Evolutionary conservation across 441 rosid genomes (phyloP), one percentile per base, ranked within the genome.

Genomic region (Euphorbia schlechtendalii): DNA sequence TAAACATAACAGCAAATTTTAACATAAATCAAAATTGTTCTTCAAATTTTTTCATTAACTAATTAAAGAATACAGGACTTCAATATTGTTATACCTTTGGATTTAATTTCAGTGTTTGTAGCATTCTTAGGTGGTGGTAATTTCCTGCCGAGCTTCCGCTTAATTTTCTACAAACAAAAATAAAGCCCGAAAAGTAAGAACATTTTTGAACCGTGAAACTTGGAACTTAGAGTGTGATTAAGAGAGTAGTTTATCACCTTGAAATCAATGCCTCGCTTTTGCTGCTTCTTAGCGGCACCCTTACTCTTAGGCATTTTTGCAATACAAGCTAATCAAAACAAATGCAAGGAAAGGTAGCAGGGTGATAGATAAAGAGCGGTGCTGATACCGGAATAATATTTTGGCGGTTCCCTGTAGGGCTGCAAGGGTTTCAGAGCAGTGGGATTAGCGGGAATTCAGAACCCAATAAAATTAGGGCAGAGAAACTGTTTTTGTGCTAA

Each of bases 41-140:
- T 18, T 36, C 45, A n/a, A 17, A 36, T 18, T 32, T 30, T 30
- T 0, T 10, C 5, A 54, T 3, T 56, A 21, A 56, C 22, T 17
- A 56, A 58, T 8, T 14, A 54, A 43, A 17, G 20, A 43, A 21
- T 0, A 7, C 9, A 21, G 9, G 43, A 18, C 18, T 25, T 54
- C 17, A 5, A 51, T 20, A 20, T 36, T 57, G 32, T 58, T 59
- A 46, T 59, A 95, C 98, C 96, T 88, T 85, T 88, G 71, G 90
- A 95, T 61, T 83, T 89, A 73, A 89, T 82, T 78, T 92, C 90
- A 20, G 96, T 92, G 81, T 86, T 81, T 2, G 97, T 95, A 1
- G 91, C 84, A 76, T 92, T 92, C 78, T 84, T 86, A 17, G 95
- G 85, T 11, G 96, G 98, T n/a, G 96, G 96, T 82, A 95, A 76